Conservation (phyloP, 1,284 basidiomycete species). For the Ceratobasidium sp. region DNA sequence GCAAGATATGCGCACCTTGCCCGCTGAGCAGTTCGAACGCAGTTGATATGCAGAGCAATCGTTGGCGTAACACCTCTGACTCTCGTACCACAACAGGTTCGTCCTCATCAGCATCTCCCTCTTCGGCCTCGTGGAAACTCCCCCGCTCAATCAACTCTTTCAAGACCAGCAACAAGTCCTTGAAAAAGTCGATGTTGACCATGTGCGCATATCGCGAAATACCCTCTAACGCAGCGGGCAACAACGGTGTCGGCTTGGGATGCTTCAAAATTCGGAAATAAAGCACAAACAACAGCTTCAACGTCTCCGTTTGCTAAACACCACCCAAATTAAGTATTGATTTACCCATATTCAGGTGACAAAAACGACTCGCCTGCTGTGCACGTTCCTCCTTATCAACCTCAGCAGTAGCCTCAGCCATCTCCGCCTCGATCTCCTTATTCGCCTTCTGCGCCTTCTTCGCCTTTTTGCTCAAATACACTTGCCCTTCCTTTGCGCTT, state of each 20-base stretch:
- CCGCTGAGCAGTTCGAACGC: slow-evolving; percentile 96
- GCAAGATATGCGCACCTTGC: slow-evolving; percentile 71
- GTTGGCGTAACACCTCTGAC: slow-evolving; percentile 63
- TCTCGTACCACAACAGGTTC: slow-evolving; percentile 54
- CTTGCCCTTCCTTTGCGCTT: slow-evolving; percentile 67
- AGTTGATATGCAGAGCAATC: slow-evolving; percentile 89
- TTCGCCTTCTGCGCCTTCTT: slow-evolving; percentile 82
- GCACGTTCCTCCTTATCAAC: slow-evolving; percentile 93
- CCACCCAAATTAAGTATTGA: neutral
- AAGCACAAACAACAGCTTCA: slow-evolving; percentile 96
- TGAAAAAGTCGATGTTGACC: slow-evolving; percentile 99
- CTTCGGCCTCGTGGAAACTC: slow-evolving; percentile 46
- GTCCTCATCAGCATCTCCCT: slow-evolving; percentile 56
- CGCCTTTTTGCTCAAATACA: slow-evolving; percentile 89
- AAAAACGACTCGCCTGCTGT: slow-evolving; percentile 68
- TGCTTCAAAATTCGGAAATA: slow-evolving; percentile 98
- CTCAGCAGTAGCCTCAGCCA: slow-evolving; percentile 93
- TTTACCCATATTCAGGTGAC: neutral
- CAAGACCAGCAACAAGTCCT: slow-evolving; percentile 89
- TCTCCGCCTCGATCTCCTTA: slow-evolving; percentile 86
- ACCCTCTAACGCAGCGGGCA: slow-evolving; percentile 90
- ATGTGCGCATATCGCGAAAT: slow-evolving; percentile 94
- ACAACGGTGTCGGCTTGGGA: slow-evolving; percentile 79
- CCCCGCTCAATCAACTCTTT: slow-evolving; percentile 74
- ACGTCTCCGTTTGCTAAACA: slow-evolving; percentile 91